Base-by-base conservation (phyloP, 2,329 filamentous ascomycete species). In the Colletotrichum sp. region DNA sequence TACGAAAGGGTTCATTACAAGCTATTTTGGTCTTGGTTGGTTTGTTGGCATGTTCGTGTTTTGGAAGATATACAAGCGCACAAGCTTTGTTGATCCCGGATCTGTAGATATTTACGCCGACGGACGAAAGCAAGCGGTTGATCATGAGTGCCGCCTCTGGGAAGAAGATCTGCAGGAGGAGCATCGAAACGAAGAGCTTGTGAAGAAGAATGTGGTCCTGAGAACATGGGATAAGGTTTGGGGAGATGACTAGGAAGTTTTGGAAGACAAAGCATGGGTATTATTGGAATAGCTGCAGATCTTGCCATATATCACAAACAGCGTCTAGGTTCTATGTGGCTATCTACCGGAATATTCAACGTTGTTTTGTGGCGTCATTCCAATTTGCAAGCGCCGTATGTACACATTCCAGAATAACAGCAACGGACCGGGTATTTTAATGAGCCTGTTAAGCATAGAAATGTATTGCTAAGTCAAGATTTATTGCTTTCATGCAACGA, bases 51-150 rank as follows among this genome's bases (percentile, higher is more conserved):
- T 95, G 13, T 96, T 91, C 80, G 32, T 93, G 4, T 89, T 88
- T 7, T 95, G 92, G 91, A 96, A 95, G 84, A 9, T 94, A 2
- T 72, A 90, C 78, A 91, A 93, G 82, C 88, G 87, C 80, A 94
- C 93, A 1, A 92, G 89, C 78, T 87, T 90, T 76, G 83, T 89
- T 66, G 86, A 85, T 63, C 86, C 91, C 2, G 84, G 88, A 21
- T 90, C 93, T 65, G 89, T 92, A 0, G 93, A 95, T 81, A 82
- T 95, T 62, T 80, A 89, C 28, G 89, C 90, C 39, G 92, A 21
- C 3, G 44, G 44, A 49, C 44, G 93, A 75, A 85, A 94, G 73
- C 90, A 90, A 8, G 93, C 94, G 82, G 91, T 94, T 76, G 93
- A 93, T 70, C 90, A 91, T 77, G 85, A 87, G 81, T 87, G 86